Evolutionary conservation across 352 stramenopile genomes (phyloP).

Genomic region (Globisporangium cederbergense): DNA sequence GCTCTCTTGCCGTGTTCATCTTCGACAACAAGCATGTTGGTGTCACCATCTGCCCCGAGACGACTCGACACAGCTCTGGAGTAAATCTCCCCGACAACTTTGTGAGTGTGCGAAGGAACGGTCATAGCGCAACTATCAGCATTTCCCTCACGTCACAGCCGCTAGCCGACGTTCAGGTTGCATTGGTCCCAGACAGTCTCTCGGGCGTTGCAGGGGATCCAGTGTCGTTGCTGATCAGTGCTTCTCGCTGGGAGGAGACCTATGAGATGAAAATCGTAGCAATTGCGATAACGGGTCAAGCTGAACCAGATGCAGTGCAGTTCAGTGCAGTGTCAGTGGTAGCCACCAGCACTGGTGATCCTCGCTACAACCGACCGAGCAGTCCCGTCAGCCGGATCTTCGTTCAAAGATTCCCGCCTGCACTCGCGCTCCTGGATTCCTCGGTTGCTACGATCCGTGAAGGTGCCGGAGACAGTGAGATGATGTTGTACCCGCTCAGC

Average conservation of each 20-base stretch:
- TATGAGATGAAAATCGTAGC: slow-evolving; percentile 27
- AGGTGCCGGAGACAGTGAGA: slow-evolving; percentile 30
- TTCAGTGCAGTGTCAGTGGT: slow-evolving; percentile 27
- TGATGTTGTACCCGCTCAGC: slow-evolving; percentile 30
- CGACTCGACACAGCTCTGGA: slow-evolving; percentile 28
- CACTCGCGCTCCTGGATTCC: slow-evolving; percentile 37
- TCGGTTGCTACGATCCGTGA: slow-evolving; percentile 29
- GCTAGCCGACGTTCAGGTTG: slow-evolving; percentile 31
- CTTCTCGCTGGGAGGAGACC: slow-evolving; percentile 25
- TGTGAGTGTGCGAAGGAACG: slow-evolving; percentile 36
- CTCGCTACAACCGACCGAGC: slow-evolving; percentile 33
- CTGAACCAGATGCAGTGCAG: slow-evolving; percentile 16
- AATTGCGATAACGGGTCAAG: neutral
- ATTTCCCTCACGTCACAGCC: slow-evolving; percentile 42
- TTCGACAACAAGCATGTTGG: slow-evolving; percentile 51
- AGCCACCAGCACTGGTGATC: slow-evolving; percentile 29
- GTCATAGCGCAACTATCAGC: slow-evolving; percentile 38
- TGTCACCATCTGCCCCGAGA: slow-evolving; percentile 34
- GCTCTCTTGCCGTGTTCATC: slow-evolving; percentile 34
- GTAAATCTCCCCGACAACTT: slow-evolving; percentile 23
- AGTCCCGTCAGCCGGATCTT: slow-evolving; percentile 24
- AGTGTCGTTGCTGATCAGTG: slow-evolving; percentile 26
- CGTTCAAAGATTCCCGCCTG: slow-evolving; percentile 40
- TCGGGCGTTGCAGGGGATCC: slow-evolving; percentile 31
- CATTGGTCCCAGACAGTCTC: slow-evolving; percentile 21